Percentiles rank a stretch among this genome's conserved stretches.
Evolutionary conservation across 176 grass and related monocot species (phyloP).

Genomic region (Rhipidocladum racemiflorum): DNA sequence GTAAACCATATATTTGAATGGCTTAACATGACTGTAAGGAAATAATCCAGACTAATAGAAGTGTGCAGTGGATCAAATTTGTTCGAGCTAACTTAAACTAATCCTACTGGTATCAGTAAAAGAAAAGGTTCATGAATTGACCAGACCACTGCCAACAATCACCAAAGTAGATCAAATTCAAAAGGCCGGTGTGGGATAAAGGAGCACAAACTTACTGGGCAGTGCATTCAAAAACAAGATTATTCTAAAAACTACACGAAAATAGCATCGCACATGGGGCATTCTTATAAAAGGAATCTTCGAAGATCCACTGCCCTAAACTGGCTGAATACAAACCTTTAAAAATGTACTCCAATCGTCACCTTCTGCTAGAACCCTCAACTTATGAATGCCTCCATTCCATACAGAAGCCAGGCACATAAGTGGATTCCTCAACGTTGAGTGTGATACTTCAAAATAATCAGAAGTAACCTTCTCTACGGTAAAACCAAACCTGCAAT

Average conservation of each 20-base stretch:
- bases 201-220: background rate
- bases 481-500: slow-evolving; percentile 66
- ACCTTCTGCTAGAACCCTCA: slow-evolving; percentile 75
- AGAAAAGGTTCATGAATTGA: slow-evolving; percentile 2
- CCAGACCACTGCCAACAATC: background rate
- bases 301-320: slow-evolving; percentile 1
- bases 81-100: background rate
- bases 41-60: slow-evolving; percentile 1
- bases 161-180: slow-evolving; percentile 1
- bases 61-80: background rate
- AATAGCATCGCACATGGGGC: background rate
- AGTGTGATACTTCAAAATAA: slow-evolving; percentile 72
- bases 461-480: slow-evolving; percentile 68
- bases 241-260: background rate
- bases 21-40: background rate
- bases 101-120: slow-evolving; percentile 23
- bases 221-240: slow-evolving; percentile 1
- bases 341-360: slow-evolving; percentile 67
- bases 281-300: slow-evolving; percentile 26
- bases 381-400: slow-evolving; percentile 61
- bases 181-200: background rate
- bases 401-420: slow-evolving; percentile 54
- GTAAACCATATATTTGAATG: background rate
- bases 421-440: slow-evolving; percentile 42
- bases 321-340: slow-evolving; percentile 58